Conservation (phyloP, 176 grass and related monocot species). For the Poa annua region DNA sequence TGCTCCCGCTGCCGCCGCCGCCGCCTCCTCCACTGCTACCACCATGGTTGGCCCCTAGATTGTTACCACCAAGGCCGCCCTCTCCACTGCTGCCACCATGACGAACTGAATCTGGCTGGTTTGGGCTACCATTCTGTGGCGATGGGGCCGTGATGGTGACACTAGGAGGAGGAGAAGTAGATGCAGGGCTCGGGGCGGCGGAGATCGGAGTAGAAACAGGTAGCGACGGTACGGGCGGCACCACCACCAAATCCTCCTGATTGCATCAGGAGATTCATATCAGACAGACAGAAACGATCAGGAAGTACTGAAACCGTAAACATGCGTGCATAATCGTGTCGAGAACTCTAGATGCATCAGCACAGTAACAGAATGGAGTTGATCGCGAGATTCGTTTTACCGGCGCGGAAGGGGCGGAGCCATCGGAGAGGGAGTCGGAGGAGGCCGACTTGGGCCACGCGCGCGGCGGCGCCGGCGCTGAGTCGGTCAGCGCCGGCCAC, state of each 20-base stretch:
- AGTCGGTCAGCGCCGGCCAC: slow-evolving; percentile 60
- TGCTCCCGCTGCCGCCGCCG: slow-evolving; percentile 16
- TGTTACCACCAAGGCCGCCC: neutral
- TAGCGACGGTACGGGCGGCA: slow-evolving; percentile 4
- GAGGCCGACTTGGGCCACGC: slow-evolving; percentile 52
- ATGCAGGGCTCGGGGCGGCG: slow-evolving; percentile 48
- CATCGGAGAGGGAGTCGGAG: slow-evolving; percentile 60
- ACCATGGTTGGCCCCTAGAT: neutral
- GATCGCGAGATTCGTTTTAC: slow-evolving; percentile 63
- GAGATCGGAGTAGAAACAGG: slow-evolving; percentile 39
- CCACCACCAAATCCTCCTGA: slow-evolving; percentile 56
- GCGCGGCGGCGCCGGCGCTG: slow-evolving; percentile 2
- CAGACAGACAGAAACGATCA: neutral
- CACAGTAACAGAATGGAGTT: neutral
- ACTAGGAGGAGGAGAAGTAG: slow-evolving; percentile 27
- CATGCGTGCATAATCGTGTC: neutral
- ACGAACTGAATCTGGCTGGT: slow-evolving; percentile 43
- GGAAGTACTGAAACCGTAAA: neutral
- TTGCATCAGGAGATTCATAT: slow-evolving; percentile 45
- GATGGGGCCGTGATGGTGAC: neutral
- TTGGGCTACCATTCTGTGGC: slow-evolving; percentile 20
- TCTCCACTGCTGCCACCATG: slow-evolving; percentile 21
- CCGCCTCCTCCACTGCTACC: slow-evolving; percentile 3
- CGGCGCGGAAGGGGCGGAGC: slow-evolving; percentile 39
- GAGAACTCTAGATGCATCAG: slow-evolving; percentile 22